These are phyloP conservation scores for Asterochloris erici DNA, from an alignment of 139 green algal genomes.

Conservation along the genomic window DNA sequence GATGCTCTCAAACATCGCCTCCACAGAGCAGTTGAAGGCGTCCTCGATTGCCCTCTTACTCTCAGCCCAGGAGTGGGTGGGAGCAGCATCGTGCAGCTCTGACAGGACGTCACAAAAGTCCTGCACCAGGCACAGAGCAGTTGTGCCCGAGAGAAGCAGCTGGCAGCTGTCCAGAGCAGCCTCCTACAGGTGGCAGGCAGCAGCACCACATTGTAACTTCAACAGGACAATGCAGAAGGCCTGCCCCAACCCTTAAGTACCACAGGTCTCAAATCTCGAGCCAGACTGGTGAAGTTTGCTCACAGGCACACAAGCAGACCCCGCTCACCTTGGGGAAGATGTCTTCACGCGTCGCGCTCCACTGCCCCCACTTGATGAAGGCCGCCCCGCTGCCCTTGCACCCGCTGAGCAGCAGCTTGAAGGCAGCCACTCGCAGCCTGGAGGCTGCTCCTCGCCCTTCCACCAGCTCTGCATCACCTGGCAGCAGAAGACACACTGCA, in stretches of 20 bases:
- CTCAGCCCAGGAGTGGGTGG: conserved; percentile 58
- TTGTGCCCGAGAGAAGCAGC: neutral
- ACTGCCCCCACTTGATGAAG: conserved; percentile 91
- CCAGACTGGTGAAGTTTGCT: neutral
- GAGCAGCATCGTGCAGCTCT: conserved; percentile 73
- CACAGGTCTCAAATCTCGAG: neutral
- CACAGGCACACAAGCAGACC: neutral
- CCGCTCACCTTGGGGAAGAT: conserved; percentile 59
- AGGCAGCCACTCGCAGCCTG: conserved; percentile 35
- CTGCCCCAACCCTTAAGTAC: neutral
- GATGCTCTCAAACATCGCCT: conserved; percentile 83
- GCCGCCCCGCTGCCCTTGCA: conserved; percentile 63
- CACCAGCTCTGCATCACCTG: too few species aligned
- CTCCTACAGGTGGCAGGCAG: neutral
- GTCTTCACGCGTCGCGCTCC: conserved; percentile 76
- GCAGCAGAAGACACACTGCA: too few species aligned
- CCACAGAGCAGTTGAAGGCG: conserved; percentile 67
- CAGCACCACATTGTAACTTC: neutral
- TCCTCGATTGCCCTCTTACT: conserved; percentile 57
- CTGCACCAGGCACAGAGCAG: conserved; percentile 6
- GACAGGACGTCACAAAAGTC: conserved; percentile 51
- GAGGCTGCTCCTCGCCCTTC: too few species aligned
- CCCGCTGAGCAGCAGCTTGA: conserved; percentile 54
- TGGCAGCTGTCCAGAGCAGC: neutral
- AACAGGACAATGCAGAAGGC: neutral